These are phyloP conservation scores for Blastocystis sp. DNA, from an alignment of 352 stramenopile genomes.

Conservation along the genomic window DNA sequence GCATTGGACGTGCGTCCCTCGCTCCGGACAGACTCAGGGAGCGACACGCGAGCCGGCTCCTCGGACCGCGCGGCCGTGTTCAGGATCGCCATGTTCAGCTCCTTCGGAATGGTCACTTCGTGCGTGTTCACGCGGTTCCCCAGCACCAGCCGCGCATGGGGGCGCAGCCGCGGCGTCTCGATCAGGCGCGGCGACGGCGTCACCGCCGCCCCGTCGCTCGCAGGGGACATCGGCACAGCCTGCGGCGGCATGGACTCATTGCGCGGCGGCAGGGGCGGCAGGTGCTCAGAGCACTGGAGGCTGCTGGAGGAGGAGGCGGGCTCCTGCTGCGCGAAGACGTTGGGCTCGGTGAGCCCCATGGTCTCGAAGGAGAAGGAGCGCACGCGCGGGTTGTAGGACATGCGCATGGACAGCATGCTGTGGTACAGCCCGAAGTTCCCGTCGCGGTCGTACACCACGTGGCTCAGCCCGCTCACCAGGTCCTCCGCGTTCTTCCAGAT, in stretches of 20 bases:
- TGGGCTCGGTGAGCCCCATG: background rate
- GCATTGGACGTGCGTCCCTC: too few species aligned
- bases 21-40: too few species aligned
- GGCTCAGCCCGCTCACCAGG: background rate
- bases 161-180: background rate
- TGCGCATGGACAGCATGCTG: constrained; percentile 23
- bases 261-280: too few species aligned
- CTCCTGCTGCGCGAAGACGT: background rate
- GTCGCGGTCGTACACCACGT: background rate
- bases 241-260: too few species aligned
- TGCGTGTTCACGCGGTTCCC: background rate
- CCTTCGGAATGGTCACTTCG: background rate
- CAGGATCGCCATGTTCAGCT: background rate
- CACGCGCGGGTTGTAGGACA: background rate
- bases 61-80: background rate
- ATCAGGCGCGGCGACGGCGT: background rate
- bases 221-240: background rate
- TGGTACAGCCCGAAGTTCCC: background rate
- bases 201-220: background rate
- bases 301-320: too few species aligned
- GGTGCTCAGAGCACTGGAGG: too few species aligned
- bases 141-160: background rate
- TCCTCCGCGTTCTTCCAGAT: constrained; percentile 41
- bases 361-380: constrained; percentile 17
- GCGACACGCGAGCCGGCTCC: too few species aligned